Percentiles rank a stretch among this genome's conserved stretches.
These are phyloP conservation scores for Lagenidium sp. DNA, from an alignment of 352 stramenopile genomes.

Conservation along the genomic window DNA sequence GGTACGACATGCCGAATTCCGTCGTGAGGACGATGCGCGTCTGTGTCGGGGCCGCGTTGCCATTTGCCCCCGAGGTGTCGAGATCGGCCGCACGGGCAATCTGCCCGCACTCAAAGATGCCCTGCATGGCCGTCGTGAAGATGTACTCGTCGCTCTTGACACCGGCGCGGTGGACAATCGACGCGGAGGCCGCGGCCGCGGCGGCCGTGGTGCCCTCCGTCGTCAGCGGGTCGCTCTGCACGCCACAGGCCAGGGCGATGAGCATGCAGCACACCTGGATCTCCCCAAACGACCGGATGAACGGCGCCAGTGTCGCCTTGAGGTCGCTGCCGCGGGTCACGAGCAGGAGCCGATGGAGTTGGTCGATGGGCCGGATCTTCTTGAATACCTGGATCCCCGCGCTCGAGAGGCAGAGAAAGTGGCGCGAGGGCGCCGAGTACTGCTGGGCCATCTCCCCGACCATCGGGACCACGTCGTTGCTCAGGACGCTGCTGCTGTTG, in stretches of 20 bases:
- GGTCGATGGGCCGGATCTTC: conserved; percentile 85
- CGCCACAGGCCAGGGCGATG: conserved; percentile 76
- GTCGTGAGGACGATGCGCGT: conserved; percentile 80
- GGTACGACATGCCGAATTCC: conserved; percentile 82
- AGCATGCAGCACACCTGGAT: conserved; percentile 87
- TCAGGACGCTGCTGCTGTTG: conserved; percentile 13
- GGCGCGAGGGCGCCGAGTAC: conserved; percentile 68
- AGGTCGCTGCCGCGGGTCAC: conserved; percentile 58
- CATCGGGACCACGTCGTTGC: conserved; percentile 23
- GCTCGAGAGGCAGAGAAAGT: conserved; percentile 83
- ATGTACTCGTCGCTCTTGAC: conserved; percentile 78
- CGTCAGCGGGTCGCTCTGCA: conserved; percentile 66
- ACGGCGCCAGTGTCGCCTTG: conserved; percentile 53
- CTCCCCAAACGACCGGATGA: conserved; percentile 77
- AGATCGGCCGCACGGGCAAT: conserved; percentile 6
- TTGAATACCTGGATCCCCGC: conserved; percentile 84
- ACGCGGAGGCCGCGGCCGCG: conserved; percentile 19
- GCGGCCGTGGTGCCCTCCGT: conserved; percentile 31
- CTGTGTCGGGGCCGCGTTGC: conserved; percentile 13
- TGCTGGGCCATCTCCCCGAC: conserved; percentile 79
- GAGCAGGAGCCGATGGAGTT: conserved; percentile 71
- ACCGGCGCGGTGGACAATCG: conserved; percentile 29
- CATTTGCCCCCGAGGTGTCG: neutral
- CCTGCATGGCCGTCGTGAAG: conserved; percentile 63
- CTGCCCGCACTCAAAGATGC: conserved; percentile 80